Conservation (phyloP, 768 basidiomycete genomes). For the Brasilioporus rufonigricans region DNA sequence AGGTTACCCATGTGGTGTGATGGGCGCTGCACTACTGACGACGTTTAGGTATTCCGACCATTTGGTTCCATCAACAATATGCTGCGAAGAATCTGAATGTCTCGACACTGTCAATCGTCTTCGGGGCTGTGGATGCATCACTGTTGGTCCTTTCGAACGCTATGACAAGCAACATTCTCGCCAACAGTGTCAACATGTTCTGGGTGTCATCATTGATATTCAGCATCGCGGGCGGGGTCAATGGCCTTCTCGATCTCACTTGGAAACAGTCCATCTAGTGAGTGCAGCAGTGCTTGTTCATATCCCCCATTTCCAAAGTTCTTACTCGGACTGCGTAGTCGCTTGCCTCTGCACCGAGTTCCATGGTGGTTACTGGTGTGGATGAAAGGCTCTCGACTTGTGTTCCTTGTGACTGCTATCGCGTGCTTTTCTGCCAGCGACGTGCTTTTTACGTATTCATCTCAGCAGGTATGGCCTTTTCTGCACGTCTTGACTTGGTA, state of each 20-base stretch:
- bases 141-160: constrained; percentile 43
- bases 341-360: constrained; percentile 50
- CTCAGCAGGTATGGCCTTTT: constrained; percentile 49
- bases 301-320: not conserved
- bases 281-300: constrained; percentile 11
- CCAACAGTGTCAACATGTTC: constrained; percentile 45
- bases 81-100: constrained; percentile 46
- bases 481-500: not conserved
- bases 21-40: not conserved
- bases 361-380: constrained; percentile 65
- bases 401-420: constrained; percentile 80
- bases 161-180: constrained; percentile 28
- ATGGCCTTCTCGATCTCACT: constrained; percentile 48
- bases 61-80: constrained; percentile 52
- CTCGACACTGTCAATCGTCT: constrained; percentile 54
- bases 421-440: constrained; percentile 78
- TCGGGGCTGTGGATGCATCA: constrained; percentile 49
- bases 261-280: constrained; percentile 58
- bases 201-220: constrained; percentile 55
- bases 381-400: constrained; percentile 81
- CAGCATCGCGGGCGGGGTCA: constrained; percentile 52
- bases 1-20: constrained; percentile 8
- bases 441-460: constrained; percentile 73
- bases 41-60: constrained; percentile 45
- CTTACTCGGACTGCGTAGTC: constrained; percentile 22